Base-by-base conservation (phyloP, 129 eudicot genomes). In the Sambucus nigra region DNA sequence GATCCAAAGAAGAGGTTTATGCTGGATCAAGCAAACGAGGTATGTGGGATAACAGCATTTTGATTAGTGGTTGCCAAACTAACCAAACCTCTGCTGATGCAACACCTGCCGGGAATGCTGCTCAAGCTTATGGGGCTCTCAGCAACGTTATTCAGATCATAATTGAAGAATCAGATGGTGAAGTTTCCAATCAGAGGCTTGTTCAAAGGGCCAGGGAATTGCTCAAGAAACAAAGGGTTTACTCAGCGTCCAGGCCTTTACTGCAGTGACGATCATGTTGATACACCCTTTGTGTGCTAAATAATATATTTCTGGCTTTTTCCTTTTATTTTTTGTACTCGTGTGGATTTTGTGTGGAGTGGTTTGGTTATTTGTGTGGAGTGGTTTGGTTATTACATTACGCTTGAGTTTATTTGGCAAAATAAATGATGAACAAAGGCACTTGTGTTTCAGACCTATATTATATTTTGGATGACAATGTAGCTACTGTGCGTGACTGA, bases 61-160 rank as follows among this genome's bases (percentile, higher is more conserved):
- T 91, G 55, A 76, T 91, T 47, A 91, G 99, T 47, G 99, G 99
- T 47, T 91, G 95, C 76, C 99, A 91, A 64, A 91, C 89, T 0
- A 70, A 91, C 33, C 87, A 91, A 66, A 91, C 99, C 6, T 91
- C 99, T 15, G 99, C 99, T 8, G 99, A 91, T 63, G 95, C 94
- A 17, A 81, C 66, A 12, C 95, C 99, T 11, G 13, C 70, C n/a
- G 95, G 95, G 7, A 75, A 83, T 12, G 66, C 80, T 0, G 68
- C 70, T 33, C 61, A 79, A 52, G 83, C 99, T 46, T 91, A 91
- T 53, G 99, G 99, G 15, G 99, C 99, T 26, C 83, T 91, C 39
- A 91, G 99, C 69, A 91, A 91, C 45, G 94, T 84, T 21, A 78
- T 91, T 65, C 99, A 91, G 68, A 62, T 67, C 4, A 91, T 91